Percentiles rank a stretch among this genome's conserved stretches.
These are phyloP conservation scores for Sclerotinia minor DNA, from an alignment of 2,329 filamentous ascomycete genomes.

Conservation along the genomic window DNA sequence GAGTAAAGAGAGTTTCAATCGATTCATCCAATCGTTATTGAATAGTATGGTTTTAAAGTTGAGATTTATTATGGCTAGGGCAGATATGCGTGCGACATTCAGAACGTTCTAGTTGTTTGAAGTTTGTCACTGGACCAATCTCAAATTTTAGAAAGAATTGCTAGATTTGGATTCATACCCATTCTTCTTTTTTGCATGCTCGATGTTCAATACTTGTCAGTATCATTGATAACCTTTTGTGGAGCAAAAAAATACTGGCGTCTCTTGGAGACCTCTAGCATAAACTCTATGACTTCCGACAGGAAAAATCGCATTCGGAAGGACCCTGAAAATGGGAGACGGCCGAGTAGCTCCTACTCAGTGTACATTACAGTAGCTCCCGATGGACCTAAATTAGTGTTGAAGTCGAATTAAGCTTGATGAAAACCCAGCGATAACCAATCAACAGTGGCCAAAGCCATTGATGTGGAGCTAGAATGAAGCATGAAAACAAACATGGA, in stretches of 20 bases:
- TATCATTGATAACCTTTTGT: not conserved
- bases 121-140: conserved; percentile 12
- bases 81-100: conserved; percentile 12
- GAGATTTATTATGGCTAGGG: not conserved
- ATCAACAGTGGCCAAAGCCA: not conserved
- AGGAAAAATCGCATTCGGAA: not conserved
- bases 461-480: not conserved
- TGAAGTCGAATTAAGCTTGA: conserved; percentile 7
- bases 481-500: not conserved
- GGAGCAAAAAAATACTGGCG: not conserved
- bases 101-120: conserved; percentile 4
- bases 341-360: not conserved
- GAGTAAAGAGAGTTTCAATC: not conserved
- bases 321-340: not conserved
- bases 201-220: not conserved
- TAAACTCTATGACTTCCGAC: not conserved
- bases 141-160: not conserved
- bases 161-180: not conserved
- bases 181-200: not conserved
- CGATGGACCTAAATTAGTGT: not conserved
- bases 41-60: too few species aligned
- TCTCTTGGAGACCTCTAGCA: not conserved
- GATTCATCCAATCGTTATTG: too few species aligned
- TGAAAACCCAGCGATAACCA: not conserved
- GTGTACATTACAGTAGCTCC: not conserved